Evolutionary conservation across 2,329 filamentous ascomycete genomes (phyloP).

Genomic region (Pyrenochaeta sp.): DNA sequence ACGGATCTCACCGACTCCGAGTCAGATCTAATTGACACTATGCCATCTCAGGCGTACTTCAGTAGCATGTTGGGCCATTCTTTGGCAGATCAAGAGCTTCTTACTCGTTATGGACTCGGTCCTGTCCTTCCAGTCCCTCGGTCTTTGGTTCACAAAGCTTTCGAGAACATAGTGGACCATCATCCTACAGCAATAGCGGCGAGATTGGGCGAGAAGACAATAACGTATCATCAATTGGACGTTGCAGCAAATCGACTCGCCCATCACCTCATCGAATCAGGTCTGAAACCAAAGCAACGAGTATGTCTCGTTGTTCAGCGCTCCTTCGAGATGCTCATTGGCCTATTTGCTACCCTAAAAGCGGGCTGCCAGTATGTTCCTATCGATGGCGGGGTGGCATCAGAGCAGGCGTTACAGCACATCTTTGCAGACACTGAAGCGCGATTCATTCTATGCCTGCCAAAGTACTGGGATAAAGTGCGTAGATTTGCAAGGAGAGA

Average conservation of each 20-base stretch:
- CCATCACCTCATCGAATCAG: constrained; percentile 39
- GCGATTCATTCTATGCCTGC: constrained; percentile 59
- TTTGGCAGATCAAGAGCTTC: constrained; percentile 24
- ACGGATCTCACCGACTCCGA: neutral
- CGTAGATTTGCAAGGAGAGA: constrained; percentile 20
- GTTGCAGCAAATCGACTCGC: constrained; percentile 40
- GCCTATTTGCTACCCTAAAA: constrained; percentile 65
- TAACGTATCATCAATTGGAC: constrained; percentile 44
- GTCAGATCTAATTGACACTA: neutral
- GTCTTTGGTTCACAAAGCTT: constrained; percentile 34
- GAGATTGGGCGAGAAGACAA: constrained; percentile 23
- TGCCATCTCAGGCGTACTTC: constrained; percentile 6
- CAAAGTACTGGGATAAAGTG: constrained; percentile 39
- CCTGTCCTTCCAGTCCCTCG: constrained; percentile 22
- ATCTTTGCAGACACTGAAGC: constrained; percentile 60
- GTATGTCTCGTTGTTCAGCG: constrained; percentile 66
- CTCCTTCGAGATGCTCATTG: constrained; percentile 65
- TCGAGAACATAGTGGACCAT: constrained; percentile 37
- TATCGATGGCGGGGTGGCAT: constrained; percentile 61
- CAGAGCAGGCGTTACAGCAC: constrained; percentile 51
- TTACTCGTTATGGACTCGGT: constrained; percentile 37
- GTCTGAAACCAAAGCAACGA: constrained; percentile 50
- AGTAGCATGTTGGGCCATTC: constrained; percentile 24
- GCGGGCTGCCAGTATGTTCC: constrained; percentile 68
- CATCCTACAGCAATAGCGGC: constrained; percentile 34